phyloP scores from a whole-genome alignment of 345 rosid species.

The Rubroshorea leprosula region DNA sequence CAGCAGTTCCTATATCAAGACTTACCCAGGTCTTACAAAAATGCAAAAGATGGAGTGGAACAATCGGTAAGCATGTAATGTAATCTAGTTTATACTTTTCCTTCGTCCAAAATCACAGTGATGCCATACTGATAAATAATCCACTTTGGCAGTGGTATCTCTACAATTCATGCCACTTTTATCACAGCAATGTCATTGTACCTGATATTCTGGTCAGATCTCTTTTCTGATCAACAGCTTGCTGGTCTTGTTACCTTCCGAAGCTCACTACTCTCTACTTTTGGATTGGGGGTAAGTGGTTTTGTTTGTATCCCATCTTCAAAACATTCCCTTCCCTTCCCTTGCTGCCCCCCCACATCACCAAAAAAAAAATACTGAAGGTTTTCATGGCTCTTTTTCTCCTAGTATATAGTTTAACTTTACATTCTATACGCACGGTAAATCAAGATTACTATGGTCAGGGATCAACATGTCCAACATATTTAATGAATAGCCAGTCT shows the following conservation, averaged over 20 bases:
- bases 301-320: neutral
- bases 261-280: conserved; percentile 61
- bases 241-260: conserved; percentile 47
- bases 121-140: conserved; percentile 10
- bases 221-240: conserved; percentile 44
- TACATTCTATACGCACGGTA: too few species aligned
- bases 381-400: too few species aligned
- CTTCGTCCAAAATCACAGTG: conserved; percentile 5
- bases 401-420: too few species aligned
- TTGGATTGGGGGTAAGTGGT: conserved; percentile 64
- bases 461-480: too few species aligned
- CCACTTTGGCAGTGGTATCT: conserved; percentile 55
- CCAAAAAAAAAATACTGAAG: too few species aligned
- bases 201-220: conserved; percentile 73
- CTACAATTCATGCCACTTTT: conserved; percentile 68
- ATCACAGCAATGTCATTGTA: conserved; percentile 55
- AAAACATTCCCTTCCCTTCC: too few species aligned
- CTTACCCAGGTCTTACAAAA: conserved; percentile 53
- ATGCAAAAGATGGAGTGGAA: conserved; percentile 75
- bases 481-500: too few species aligned
- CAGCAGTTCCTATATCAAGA: conserved; percentile 55
- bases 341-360: too few species aligned
- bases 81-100: neutral
- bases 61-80: conserved; percentile 69
- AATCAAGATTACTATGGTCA: too few species aligned